Evolutionary conservation across 768 basidiomycete species (phyloP).

Genomic region (Amanita rubescens): DNA sequence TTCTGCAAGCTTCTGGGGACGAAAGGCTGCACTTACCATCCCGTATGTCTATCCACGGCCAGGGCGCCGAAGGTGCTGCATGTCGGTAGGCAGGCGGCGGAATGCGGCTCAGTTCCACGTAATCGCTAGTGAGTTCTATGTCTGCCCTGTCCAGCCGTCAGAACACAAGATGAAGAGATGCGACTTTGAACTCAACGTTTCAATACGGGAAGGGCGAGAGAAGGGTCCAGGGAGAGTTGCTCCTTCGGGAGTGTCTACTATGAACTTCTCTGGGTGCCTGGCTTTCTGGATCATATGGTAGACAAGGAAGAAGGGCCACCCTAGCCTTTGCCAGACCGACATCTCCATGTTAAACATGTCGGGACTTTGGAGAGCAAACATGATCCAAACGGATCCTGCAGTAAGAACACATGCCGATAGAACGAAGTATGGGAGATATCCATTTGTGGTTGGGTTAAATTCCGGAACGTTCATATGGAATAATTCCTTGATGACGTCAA

Average conservation of each 20-base stretch:
- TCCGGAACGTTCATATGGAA: too few species aligned
- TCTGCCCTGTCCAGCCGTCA: background rate
- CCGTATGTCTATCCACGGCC: constrained; percentile 38
- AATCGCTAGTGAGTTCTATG: background rate
- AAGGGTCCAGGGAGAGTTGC: background rate
- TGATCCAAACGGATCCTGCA: too few species aligned
- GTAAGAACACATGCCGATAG: too few species aligned
- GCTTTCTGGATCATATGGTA: background rate
- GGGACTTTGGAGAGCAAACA: too few species aligned
- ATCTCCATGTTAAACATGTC: constrained; percentile 25
- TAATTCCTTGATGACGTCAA: constrained; percentile 16
- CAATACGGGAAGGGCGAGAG: background rate
- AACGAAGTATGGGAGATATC: too few species aligned
- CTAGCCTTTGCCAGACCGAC: constrained; percentile 23
- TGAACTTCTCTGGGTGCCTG: background rate
- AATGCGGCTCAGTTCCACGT: constrained; percentile 8
- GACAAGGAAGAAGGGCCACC: constrained; percentile 27
- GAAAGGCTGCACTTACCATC: constrained; percentile 22
- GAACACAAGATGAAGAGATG: background rate
- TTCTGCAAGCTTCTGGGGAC: background rate
- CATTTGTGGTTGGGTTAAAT: too few species aligned
- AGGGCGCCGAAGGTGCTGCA: constrained; percentile 40
- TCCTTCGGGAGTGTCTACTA: background rate
- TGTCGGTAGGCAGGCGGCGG: constrained; percentile 35
- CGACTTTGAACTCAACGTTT: background rate